Percentiles rank a stretch among this genome's conserved stretches.
These are phyloP conservation scores for Vanilla planifolia DNA, from an alignment of 106 monocot species.

Conservation along the genomic window DNA sequence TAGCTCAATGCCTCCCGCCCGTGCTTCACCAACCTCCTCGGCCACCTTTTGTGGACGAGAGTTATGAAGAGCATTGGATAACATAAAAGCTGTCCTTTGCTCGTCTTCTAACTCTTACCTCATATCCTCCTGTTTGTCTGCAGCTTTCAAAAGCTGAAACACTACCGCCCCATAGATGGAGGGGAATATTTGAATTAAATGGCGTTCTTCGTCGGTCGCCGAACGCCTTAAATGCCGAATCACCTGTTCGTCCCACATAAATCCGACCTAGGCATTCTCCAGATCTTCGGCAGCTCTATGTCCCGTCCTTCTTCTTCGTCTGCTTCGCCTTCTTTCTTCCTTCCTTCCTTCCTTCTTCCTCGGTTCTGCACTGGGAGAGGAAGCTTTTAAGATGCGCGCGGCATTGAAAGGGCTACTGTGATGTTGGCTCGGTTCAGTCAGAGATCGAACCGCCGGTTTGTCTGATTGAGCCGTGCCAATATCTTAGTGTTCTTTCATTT, in stretches of 20 bases:
- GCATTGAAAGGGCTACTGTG: slow-evolving; percentile 4
- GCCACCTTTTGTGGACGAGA: too few relatives aligned
- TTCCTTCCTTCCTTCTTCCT: not conserved
- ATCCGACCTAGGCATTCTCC: not conserved
- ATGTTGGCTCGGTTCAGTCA: slow-evolving; percentile 14
- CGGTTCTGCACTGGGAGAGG: not conserved
- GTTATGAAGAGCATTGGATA: too few relatives aligned
- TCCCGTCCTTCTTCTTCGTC: not conserved
- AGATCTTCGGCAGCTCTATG: not conserved
- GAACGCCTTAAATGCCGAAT: slow-evolving; percentile 6
- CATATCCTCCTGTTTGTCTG: too few relatives aligned
- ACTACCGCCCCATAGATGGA: too few relatives aligned
- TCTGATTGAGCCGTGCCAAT: slow-evolving; percentile 99
- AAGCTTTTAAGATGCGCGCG: not conserved
- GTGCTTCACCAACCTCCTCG: too few relatives aligned
- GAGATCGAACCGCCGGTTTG: not conserved
- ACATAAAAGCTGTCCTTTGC: too few relatives aligned
- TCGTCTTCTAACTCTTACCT: too few relatives aligned
- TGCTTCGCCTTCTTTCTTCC: not conserved
- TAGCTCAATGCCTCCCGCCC: too few relatives aligned
- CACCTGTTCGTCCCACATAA: not conserved
- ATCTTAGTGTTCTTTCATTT: slow-evolving; percentile 90
- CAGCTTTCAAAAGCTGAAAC: too few relatives aligned
- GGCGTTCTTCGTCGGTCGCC: slow-evolving; percentile 11
- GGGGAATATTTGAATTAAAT: too few relatives aligned